Conservation (phyloP, 1,284 basidiomycete species). For the Moesziomyces sp. region DNA sequence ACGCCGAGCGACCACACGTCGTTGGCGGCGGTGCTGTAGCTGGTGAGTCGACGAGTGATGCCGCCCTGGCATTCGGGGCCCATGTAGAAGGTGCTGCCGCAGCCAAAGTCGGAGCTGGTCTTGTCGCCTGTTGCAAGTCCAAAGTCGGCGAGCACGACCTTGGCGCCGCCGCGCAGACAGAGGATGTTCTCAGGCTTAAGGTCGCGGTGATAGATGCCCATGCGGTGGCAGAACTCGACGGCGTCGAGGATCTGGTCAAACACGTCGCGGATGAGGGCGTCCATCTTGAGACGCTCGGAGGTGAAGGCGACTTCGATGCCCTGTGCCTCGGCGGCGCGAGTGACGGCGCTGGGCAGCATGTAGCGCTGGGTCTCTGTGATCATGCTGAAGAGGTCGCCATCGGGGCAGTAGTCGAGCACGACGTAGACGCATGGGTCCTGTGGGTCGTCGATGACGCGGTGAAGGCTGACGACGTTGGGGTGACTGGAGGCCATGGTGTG, state of each 20-base stretch:
- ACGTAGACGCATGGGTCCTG: constrained; percentile 74
- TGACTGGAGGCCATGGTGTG: constrained; percentile 76
- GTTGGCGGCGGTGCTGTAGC: constrained; percentile 77
- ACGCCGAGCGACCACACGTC: constrained; percentile 97
- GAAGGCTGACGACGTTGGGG: constrained; percentile 88
- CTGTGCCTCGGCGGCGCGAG: constrained; percentile 34
- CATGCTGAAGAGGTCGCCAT: constrained; percentile 89
- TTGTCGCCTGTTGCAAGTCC: constrained; percentile 93
- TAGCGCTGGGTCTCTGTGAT: constrained; percentile 76
- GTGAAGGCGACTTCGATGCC: constrained; percentile 49
- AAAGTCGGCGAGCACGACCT: constrained; percentile 92
- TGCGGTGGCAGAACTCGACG: constrained; percentile 81
- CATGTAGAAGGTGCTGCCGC: constrained; percentile 96
- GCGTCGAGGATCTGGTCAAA: constrained; percentile 80
- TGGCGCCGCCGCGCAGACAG: constrained; percentile 79
- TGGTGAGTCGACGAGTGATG: constrained; percentile 71
- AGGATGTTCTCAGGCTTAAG: constrained; percentile 98
- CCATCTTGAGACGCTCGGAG: constrained; percentile 53
- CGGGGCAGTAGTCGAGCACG: constrained; percentile 78
- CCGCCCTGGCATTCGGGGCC: constrained; percentile 95
- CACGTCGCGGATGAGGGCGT: constrained; percentile 61
- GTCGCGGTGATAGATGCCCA: constrained; percentile 91
- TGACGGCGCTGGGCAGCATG: constrained; percentile 69
- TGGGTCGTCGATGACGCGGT: constrained; percentile 80
- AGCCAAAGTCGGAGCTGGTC: constrained; percentile 89